phyloP scores from a whole-genome alignment of 371 early-diverging fungal species.

The Mucor piriformis region DNA sequence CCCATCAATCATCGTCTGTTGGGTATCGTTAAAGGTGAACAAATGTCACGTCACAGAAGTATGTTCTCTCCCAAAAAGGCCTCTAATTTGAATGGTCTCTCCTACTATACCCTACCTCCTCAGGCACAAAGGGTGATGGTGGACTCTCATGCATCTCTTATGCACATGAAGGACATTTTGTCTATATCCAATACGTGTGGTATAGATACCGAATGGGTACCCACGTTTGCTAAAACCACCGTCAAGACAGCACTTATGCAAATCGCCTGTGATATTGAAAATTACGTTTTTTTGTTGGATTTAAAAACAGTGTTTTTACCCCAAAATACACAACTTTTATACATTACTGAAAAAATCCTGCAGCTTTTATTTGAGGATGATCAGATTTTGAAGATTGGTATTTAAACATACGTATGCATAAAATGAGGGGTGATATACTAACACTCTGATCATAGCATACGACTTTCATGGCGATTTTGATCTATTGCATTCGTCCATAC shows the following conservation, averaged over 20 bases:
- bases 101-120: constrained; percentile 34
- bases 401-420: neutral
- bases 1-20: constrained; percentile 33
- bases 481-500: constrained; percentile 33
- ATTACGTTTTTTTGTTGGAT: constrained; percentile 43
- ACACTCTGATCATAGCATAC: constrained; percentile 26
- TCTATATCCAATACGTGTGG: constrained; percentile 29
- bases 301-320: constrained; percentile 33
- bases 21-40: constrained; percentile 44
- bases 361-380: constrained; percentile 32
- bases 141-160: constrained; percentile 26
- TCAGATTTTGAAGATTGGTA: constrained; percentile 39
- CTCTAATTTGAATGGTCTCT: neutral
- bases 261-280: constrained; percentile 38
- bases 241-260: constrained; percentile 48
- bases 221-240: constrained; percentile 34
- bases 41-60: constrained; percentile 31
- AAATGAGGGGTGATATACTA: neutral
- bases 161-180: constrained; percentile 31
- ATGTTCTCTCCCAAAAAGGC: constrained; percentile 6
- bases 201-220: constrained; percentile 55
- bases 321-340: constrained; percentile 17
- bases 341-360: constrained; percentile 28
- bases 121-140: constrained; percentile 31
- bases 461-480: constrained; percentile 50